Evolutionary conservation across 371 early-diverging fungal genomes (phyloP).

Genomic region (Mortierella sp.): DNA sequence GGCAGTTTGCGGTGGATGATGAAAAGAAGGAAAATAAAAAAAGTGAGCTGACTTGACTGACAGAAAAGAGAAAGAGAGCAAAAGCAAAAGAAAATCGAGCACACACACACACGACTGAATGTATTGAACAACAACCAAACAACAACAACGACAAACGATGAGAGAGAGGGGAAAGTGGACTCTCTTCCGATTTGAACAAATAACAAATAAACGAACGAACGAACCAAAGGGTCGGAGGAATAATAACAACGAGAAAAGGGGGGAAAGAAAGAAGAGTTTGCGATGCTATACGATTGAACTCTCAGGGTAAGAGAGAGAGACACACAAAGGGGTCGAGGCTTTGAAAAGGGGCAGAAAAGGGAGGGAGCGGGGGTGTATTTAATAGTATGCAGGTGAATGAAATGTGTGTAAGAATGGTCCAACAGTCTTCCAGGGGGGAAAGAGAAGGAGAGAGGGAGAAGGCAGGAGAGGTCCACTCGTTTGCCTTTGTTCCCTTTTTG

Average conservation of each 20-base stretch:
- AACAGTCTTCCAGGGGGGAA: background rate
- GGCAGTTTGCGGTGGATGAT: background rate
- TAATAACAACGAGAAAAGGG: background rate
- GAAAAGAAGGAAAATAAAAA: no score
- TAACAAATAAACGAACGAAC: background rate
- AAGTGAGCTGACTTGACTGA: no score
- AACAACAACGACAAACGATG: background rate
- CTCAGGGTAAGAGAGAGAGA: no score
- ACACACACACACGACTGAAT: background rate
- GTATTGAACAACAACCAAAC: background rate
- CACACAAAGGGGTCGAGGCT: background rate
- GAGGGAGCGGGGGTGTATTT: no score
- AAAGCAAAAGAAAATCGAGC: background rate
- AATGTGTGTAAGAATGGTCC: background rate
- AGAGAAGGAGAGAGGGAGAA: background rate
- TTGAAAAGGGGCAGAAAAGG: background rate
- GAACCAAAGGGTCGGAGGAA: background rate
- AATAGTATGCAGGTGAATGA: no score
- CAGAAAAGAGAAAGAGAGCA: no score
- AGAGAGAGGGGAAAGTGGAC: background rate
- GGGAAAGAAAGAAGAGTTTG: no score
- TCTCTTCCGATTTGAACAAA: constrained; percentile 10
- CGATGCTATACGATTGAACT: no score
- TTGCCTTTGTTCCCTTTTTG: background rate
- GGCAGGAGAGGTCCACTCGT: background rate